Percentiles rank a stretch among this genome's conserved stretches.
Conservation (phyloP, 164 flowering plant genomes). For the Aristolochia californica region DNA sequence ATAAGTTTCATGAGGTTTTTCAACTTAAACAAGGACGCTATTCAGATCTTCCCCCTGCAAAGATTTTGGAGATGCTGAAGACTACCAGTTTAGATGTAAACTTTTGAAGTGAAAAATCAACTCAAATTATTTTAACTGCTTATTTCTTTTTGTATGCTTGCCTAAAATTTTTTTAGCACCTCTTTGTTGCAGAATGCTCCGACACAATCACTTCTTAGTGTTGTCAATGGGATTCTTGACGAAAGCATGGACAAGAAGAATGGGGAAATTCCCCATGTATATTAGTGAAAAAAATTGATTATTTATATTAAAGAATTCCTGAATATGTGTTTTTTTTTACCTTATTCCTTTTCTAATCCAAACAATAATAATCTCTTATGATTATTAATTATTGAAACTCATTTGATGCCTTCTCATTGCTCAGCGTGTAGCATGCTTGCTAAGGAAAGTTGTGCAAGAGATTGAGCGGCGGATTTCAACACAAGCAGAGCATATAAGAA, state of each 20-base stretch:
- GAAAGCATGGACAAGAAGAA: slow-evolving; percentile 62
- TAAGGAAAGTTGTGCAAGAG: slow-evolving; percentile 60
- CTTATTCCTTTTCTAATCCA: not conserved
- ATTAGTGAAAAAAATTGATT: slow-evolving; percentile 16
- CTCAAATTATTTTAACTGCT: not conserved
- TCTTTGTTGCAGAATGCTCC: slow-evolving; percentile 57
- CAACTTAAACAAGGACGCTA: slow-evolving; percentile 35
- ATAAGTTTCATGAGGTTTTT: slow-evolving; percentile 29
- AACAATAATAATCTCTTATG: not conserved
- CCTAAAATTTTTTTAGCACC: slow-evolving; percentile 1
- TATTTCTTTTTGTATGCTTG: not conserved
- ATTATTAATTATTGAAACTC: too few species aligned
- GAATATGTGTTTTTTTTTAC: too few species aligned
- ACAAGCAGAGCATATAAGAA: slow-evolving; percentile 57
- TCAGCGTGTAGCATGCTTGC: slow-evolving; percentile 53
- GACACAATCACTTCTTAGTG: slow-evolving; percentile 53
- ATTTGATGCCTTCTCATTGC: not conserved
- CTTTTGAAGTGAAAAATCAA: not conserved
- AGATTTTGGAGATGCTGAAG: slow-evolving; percentile 51
- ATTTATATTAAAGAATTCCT: not conserved
- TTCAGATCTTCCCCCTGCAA: slow-evolving; percentile 50
- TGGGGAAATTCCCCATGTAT: slow-evolving; percentile 76
- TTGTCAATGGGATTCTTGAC: slow-evolving; percentile 51
- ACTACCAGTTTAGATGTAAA: slow-evolving; percentile 59
- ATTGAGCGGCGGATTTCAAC: slow-evolving; percentile 64